Conservation (phyloP, 805 yeast genomes). For the Spathaspora girioi region DNA sequence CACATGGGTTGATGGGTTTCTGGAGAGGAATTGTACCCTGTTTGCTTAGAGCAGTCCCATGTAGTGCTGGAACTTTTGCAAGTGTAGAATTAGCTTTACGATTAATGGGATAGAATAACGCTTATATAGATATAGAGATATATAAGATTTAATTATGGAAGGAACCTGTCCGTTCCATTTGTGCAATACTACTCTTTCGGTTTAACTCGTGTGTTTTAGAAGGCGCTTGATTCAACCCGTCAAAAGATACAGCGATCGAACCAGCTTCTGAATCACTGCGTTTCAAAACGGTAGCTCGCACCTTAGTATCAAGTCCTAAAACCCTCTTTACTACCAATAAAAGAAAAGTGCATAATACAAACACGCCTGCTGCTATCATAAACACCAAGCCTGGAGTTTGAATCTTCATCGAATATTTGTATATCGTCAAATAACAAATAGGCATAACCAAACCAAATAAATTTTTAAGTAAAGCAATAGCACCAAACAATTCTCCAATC, state of each 20-base stretch:
- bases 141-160: not conserved
- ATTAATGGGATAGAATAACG: constrained; percentile 40
- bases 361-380: constrained; percentile 12
- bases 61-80: constrained; percentile 75
- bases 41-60: constrained; percentile 57
- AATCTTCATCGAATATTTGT: constrained; percentile 30
- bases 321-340: constrained; percentile 16
- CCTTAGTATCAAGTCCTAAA: constrained; percentile 11
- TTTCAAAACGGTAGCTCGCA: constrained; percentile 8
- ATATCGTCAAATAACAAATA: constrained; percentile 42
- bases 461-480: constrained; percentile 57
- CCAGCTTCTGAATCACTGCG: constrained; percentile 13
- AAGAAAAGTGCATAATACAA: constrained; percentile 8
- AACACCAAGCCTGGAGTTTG: constrained; percentile 28
- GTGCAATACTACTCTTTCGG: constrained; percentile 15
- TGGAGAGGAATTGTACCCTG: constrained; percentile 65
- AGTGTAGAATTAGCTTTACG: constrained; percentile 68
- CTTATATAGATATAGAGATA: not conserved
- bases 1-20: constrained; percentile 49
- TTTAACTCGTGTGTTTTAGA: constrained; percentile 10
- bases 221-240: not conserved
- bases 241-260: not conserved
- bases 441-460: constrained; percentile 48
- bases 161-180: constrained; percentile 9
- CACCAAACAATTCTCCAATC: constrained; percentile 74